phyloP scores from a whole-genome alignment of 495 filamentous ascomycete species.

The Penicillium nucicola region DNA sequence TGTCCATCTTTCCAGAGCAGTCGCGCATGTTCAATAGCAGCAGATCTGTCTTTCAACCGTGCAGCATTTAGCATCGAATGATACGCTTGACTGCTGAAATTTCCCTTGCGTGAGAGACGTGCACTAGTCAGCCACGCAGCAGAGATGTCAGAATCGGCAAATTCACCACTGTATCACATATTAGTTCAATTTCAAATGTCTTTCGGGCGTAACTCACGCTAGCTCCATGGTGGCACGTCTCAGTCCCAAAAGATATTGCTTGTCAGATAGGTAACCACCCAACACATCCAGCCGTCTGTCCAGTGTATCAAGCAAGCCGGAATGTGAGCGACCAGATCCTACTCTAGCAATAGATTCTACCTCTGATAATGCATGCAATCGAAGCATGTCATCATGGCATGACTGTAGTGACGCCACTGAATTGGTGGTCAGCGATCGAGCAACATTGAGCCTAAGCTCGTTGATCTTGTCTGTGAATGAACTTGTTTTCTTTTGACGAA shows the following conservation, averaged over 20 bases:
- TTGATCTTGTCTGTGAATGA: slow-evolving; percentile 59
- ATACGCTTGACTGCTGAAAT: slow-evolving; percentile 80
- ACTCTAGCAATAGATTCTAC: slow-evolving; percentile 72
- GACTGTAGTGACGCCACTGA: slow-evolving; percentile 74
- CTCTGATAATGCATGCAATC: slow-evolving; percentile 82
- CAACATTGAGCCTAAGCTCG: slow-evolving; percentile 65
- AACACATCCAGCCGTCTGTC: slow-evolving; percentile 76
- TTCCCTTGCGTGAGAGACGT: slow-evolving; percentile 78
- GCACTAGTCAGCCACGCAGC: slow-evolving; percentile 84
- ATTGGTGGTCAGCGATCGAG: slow-evolving; percentile 67
- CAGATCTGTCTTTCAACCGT: slow-evolving; percentile 74
- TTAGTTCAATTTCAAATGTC: slow-evolving; percentile 6
- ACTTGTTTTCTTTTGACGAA: slow-evolving; percentile 52
- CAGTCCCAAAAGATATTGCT: slow-evolving; percentile 90
- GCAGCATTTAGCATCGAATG: slow-evolving; percentile 89
- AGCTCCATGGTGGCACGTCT: slow-evolving; percentile 82
- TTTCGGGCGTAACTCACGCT: slow-evolving; percentile 27
- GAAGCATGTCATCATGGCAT: slow-evolving; percentile 77
- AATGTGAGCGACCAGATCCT: slow-evolving; percentile 26
- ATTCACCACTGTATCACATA: slow-evolving; percentile 31
- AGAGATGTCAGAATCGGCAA: slow-evolving; percentile 67
- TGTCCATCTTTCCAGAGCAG: slow-evolving; percentile 94
- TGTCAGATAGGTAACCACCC: slow-evolving; percentile 82
- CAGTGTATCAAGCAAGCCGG: slow-evolving; percentile 54
- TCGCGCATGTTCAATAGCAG: slow-evolving; percentile 87